phyloP scores from a whole-genome alignment of 2,329 filamentous ascomycete genomes.

The Microcyclospora tardicrescens region DNA sequence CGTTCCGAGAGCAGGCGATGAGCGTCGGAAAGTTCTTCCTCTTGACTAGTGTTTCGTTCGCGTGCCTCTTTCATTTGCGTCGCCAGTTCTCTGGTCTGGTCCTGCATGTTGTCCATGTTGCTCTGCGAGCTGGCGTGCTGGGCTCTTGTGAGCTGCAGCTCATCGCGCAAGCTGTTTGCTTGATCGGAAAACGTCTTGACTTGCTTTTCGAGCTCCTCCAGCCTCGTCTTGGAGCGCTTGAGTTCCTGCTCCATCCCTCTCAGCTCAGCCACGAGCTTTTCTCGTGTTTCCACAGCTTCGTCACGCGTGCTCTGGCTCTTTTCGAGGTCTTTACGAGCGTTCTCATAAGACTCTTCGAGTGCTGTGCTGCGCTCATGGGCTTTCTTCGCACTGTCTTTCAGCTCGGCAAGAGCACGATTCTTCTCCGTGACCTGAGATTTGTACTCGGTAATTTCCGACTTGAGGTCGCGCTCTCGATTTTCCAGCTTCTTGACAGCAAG shows the following conservation, averaged over 20 bases:
- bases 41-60: constrained; percentile 68
- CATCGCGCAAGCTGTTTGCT: constrained; percentile 56
- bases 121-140: constrained; percentile 79
- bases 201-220: constrained; percentile 65
- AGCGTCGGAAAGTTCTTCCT: constrained; percentile 83
- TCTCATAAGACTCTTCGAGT: constrained; percentile 65
- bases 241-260: constrained; percentile 61
- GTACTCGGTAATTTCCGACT: constrained; percentile 55
- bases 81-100: constrained; percentile 76
- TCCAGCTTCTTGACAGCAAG: constrained; percentile 64
- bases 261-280: constrained; percentile 60
- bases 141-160: constrained; percentile 69
- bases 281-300: constrained; percentile 58
- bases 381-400: constrained; percentile 66
- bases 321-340: constrained; percentile 63
- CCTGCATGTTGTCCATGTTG: constrained; percentile 80
- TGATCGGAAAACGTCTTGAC: constrained; percentile 56
- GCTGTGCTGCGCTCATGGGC: constrained; percentile 59
- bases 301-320: constrained; percentile 67
- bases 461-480: constrained; percentile 67
- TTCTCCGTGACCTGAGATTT: constrained; percentile 60
- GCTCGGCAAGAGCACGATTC: constrained; percentile 60
- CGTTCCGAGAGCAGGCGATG: constrained; percentile 77
- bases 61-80: constrained; percentile 85
- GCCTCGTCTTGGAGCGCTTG: constrained; percentile 37